These are phyloP conservation scores for Pichia californica DNA, from an alignment of 805 yeast species.

Conservation along the genomic window DNA sequence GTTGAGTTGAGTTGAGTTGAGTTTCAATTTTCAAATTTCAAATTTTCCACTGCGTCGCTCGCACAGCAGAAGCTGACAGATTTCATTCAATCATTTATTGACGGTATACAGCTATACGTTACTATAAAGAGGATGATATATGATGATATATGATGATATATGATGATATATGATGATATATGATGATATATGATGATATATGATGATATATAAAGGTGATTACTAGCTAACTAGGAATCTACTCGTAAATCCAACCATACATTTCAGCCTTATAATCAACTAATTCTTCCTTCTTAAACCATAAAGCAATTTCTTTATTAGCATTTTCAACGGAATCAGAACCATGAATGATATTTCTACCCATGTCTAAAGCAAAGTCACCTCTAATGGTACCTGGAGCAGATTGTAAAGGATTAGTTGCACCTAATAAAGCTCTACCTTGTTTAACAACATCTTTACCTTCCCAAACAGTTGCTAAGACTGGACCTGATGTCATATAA, in stretches of 20 bases:
- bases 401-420: constrained; percentile 95
- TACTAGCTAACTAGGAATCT: constrained; percentile 23
- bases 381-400: constrained; percentile 99
- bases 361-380: constrained; percentile 96
- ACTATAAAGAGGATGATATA: too few relatives aligned
- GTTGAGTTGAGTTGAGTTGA: too few relatives aligned
- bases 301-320: constrained; percentile 86
- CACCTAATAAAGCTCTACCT: constrained; percentile 97
- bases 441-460: constrained; percentile 99
- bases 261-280: constrained; percentile 84
- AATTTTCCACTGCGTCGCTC: too few relatives aligned
- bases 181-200: too few relatives aligned
- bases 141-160: too few relatives aligned
- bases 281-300: constrained; percentile 98
- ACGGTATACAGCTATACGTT: too few relatives aligned
- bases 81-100: too few relatives aligned
- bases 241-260: constrained; percentile 92
- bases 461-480: constrained; percentile 99
- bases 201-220: not conserved
- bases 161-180: not conserved
- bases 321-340: constrained; percentile 99
- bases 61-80: too few relatives aligned
- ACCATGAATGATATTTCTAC: constrained; percentile 99
- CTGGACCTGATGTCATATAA: constrained; percentile 98
- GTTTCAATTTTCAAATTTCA: too few relatives aligned